Conservation (phyloP, 805 yeast species). For the Metschnikowia chrysomelidarum region DNA sequence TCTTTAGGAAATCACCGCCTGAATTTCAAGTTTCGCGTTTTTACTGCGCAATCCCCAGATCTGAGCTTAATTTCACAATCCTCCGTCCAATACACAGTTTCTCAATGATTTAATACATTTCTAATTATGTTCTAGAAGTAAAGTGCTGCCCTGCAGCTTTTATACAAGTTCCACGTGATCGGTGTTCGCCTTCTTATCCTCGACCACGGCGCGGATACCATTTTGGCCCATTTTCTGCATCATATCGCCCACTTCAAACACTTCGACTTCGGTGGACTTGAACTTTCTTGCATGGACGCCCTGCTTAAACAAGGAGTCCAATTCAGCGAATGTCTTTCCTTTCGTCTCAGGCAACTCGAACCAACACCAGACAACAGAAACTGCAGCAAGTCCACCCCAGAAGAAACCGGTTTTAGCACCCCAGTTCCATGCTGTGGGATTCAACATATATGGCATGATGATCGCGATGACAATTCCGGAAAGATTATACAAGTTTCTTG, state of each 20-base stretch:
- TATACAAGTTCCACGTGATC: slow-evolving; percentile 42
- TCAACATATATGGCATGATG: slow-evolving; percentile 40
- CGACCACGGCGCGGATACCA: slow-evolving; percentile 43
- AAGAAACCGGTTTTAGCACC: slow-evolving; percentile 43
- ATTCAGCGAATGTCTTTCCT: slow-evolving; percentile 56
- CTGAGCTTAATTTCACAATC: too few relatives aligned
- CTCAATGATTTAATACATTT: too few relatives aligned
- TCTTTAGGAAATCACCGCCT: too few relatives aligned
- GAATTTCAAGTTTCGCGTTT: too few relatives aligned
- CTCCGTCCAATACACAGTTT: too few relatives aligned
- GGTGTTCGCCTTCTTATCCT: slow-evolving; percentile 45
- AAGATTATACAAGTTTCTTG: slow-evolving; percentile 37
- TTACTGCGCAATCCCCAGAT: too few relatives aligned
- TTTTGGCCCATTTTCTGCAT: slow-evolving; percentile 50
- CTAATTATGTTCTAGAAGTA: too few relatives aligned
- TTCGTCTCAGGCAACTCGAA: slow-evolving; percentile 59
- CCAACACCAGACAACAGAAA: slow-evolving; percentile 39
- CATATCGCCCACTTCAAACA: too few relatives aligned
- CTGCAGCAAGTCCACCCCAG: slow-evolving; percentile 40
- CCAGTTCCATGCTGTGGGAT: slow-evolving; percentile 45
- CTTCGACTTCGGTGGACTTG: too few relatives aligned
- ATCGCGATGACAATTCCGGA: slow-evolving; percentile 31
- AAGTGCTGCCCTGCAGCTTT: slow-evolving; percentile 43
- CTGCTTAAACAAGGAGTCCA: slow-evolving; percentile 50
- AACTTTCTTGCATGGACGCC: slow-evolving; percentile 43